Evolutionary conservation across 2,329 filamentous ascomycete genomes (phyloP).

Genomic region (Thielaviopsis punctulata): DNA sequence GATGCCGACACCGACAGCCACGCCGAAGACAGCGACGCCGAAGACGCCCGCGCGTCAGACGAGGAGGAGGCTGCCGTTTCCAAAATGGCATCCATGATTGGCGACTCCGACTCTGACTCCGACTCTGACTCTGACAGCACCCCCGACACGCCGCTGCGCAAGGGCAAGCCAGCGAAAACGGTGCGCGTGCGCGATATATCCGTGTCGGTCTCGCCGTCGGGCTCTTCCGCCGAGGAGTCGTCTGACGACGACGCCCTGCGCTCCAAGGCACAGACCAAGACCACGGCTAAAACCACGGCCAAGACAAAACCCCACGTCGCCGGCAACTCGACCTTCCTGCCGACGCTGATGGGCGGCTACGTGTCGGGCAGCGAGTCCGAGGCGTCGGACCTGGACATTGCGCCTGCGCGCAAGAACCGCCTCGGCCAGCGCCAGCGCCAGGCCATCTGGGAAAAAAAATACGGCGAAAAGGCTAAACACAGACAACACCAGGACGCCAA

Average conservation of each 20-base stretch:
- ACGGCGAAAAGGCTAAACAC: constrained; percentile 53
- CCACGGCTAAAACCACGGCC: constrained; percentile 19
- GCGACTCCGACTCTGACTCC: constrained; percentile 26
- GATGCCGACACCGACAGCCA: constrained; percentile 15
- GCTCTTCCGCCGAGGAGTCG: constrained; percentile 3
- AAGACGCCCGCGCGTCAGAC: constrained; percentile 18
- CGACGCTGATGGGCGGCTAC: constrained; percentile 64
- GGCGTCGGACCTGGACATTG: constrained; percentile 48
- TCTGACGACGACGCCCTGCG: constrained; percentile 11
- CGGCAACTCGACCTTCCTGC: constrained; percentile 46
- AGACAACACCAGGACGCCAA: constrained; percentile 36
- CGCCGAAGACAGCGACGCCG: constrained; percentile 15
- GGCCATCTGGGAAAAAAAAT: constrained; percentile 68
- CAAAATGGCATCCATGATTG: constrained; percentile 30
- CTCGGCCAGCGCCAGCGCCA: constrained; percentile 63
- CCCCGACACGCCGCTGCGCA: constrained; percentile 9
- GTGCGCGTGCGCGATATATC: constrained; percentile 23
- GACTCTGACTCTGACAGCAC: constrained; percentile 22
- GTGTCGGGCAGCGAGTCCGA: constrained; percentile 53
- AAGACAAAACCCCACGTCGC: constrained; percentile 13
- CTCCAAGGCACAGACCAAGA: constrained; percentile 8
- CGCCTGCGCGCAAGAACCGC: constrained; percentile 50
- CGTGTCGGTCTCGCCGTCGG: constrained; percentile 13
- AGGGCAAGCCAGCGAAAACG: constrained; percentile 11
- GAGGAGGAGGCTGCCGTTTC: constrained; percentile 22